A percentile compares a stretch with the other conserved stretches of the same genome.
These are phyloP conservation scores for Cyclocybe cylindracea DNA, from an alignment of 768 basidiomycete genomes.

Conservation along the genomic window DNA sequence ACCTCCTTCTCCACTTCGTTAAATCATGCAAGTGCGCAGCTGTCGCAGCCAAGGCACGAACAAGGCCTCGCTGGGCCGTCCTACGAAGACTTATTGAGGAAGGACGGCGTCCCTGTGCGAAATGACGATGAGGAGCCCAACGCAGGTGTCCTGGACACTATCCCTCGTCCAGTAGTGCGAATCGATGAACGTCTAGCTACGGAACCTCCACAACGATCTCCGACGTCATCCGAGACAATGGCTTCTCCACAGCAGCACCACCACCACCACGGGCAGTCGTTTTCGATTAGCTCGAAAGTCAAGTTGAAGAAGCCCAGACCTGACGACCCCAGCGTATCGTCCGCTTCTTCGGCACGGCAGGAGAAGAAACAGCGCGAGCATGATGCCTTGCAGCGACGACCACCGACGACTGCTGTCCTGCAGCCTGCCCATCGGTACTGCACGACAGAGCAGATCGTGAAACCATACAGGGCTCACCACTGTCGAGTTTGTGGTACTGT, in stretches of 20 bases:
- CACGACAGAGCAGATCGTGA: conserved; percentile 58
- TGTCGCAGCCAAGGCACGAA: conserved; percentile 9
- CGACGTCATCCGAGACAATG: conserved; percentile 4
- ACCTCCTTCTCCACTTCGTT: conserved; percentile 12
- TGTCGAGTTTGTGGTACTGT: conserved; percentile 84
- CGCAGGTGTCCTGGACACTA: conserved; percentile 6
- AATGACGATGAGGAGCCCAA: conserved; percentile 6
- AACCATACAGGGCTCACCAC: conserved; percentile 78
- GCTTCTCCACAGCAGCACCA: not conserved
- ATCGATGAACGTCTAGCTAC: not conserved
- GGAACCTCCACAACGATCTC: not conserved
- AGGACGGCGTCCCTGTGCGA: conserved; percentile 9
- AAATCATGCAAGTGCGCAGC: conserved; percentile 4
- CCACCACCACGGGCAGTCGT: not conserved
- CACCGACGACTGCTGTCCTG: conserved; percentile 44
- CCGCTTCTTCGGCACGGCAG: not conserved
- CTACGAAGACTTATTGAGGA: conserved; percentile 36
- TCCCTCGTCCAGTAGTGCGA: conserved; percentile 8
- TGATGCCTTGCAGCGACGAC: conserved; percentile 22
- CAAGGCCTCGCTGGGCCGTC: conserved; percentile 42
- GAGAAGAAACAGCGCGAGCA: not conserved
- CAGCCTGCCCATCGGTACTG: conserved; percentile 72
- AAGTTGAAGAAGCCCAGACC: conserved; percentile 10
- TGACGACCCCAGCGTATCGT: not conserved
- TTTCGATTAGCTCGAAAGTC: not conserved